Conservation (phyloP, 1,284 basidiomycete species). For the Boletus sp. region DNA sequence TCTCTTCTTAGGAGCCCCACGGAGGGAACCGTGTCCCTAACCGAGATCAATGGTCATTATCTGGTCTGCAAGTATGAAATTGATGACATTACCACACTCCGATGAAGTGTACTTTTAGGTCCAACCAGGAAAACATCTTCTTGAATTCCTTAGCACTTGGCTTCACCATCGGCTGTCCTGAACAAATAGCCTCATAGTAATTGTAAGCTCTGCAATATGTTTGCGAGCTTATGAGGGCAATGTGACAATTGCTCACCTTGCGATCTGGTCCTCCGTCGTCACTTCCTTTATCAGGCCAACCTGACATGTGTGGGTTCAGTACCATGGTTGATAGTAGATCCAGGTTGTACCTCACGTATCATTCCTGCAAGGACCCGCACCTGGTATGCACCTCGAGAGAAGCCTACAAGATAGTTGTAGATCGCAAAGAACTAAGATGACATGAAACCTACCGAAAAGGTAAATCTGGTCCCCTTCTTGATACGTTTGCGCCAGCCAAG, state of each 20-base stretch:
- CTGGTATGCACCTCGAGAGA: constrained; percentile 52
- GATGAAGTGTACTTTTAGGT: constrained; percentile 42
- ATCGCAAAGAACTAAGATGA: neutral
- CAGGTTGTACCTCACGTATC: constrained; percentile 41
- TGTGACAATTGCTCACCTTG: constrained; percentile 18
- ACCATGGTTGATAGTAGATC: neutral
- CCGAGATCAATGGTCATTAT: no score
- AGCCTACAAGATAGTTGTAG: constrained; percentile 35
- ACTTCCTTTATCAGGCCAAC: constrained; percentile 27
- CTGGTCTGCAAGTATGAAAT: neutral
- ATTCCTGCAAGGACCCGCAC: constrained; percentile 46
- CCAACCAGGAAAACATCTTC: constrained; percentile 34
- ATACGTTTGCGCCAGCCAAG: constrained; percentile 46
- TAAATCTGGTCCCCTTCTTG: constrained; percentile 44
- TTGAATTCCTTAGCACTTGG: constrained; percentile 42
- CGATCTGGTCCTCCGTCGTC: constrained; percentile 32
- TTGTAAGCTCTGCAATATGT: constrained; percentile 44
- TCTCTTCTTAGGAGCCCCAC: constrained; percentile 33
- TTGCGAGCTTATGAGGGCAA: neutral
- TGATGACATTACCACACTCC: constrained; percentile 48
- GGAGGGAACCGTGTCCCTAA: constrained; percentile 46
- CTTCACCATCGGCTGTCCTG: no score
- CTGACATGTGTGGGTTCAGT: constrained; percentile 14
- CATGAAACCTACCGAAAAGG: constrained; percentile 44
- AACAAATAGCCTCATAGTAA: constrained; percentile 35